These are phyloP conservation scores for Ilyonectria mors-panacis DNA, from an alignment of 2,329 filamentous ascomycete genomes.

Conservation along the genomic window DNA sequence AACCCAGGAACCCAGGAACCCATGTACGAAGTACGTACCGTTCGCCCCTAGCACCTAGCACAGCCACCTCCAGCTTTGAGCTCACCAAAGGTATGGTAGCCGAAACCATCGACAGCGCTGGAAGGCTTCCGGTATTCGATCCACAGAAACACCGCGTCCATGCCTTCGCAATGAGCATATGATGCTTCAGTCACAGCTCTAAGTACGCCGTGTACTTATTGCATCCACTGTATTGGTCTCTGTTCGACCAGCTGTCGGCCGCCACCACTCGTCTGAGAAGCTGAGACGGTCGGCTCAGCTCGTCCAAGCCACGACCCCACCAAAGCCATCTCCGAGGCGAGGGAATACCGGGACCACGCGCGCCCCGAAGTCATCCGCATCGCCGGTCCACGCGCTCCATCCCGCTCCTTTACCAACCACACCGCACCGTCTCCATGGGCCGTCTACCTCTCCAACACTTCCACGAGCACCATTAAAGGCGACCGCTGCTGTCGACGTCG, in stretches of 20 bases:
- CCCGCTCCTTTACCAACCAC: conserved; percentile 38
- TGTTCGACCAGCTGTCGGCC: conserved; percentile 6
- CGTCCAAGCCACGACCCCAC: conserved; percentile 32
- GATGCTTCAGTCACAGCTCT: not conserved
- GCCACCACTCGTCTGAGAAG: not conserved
- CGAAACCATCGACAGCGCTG: conserved; percentile 14
- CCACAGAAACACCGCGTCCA: conserved; percentile 5
- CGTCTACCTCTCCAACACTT: conserved; percentile 22
- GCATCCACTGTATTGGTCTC: conserved; percentile 2
- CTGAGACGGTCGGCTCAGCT: conserved; percentile 4
- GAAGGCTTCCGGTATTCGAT: conserved; percentile 6
- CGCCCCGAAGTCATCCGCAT: conserved; percentile 52
- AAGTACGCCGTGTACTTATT: not conserved
- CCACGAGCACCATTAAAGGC: conserved; percentile 29
- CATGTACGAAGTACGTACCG: not conserved
- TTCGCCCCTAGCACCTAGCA: not conserved
- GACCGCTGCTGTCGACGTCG: conserved; percentile 28
- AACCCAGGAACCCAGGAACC: not conserved
- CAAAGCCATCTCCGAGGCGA: conserved; percentile 28
- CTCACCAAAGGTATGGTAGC: conserved; percentile 2
- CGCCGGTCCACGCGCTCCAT: conserved; percentile 49
- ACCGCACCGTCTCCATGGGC: conserved; percentile 28
- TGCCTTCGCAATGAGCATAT: not conserved
- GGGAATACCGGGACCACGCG: conserved; percentile 44
- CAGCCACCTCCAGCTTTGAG: conserved; percentile 6